Evolutionary conservation across 2,329 filamentous ascomycete genomes (phyloP), one percentile per base, ranked within the genome.

Genomic region (Trichophyton equinum): DNA sequence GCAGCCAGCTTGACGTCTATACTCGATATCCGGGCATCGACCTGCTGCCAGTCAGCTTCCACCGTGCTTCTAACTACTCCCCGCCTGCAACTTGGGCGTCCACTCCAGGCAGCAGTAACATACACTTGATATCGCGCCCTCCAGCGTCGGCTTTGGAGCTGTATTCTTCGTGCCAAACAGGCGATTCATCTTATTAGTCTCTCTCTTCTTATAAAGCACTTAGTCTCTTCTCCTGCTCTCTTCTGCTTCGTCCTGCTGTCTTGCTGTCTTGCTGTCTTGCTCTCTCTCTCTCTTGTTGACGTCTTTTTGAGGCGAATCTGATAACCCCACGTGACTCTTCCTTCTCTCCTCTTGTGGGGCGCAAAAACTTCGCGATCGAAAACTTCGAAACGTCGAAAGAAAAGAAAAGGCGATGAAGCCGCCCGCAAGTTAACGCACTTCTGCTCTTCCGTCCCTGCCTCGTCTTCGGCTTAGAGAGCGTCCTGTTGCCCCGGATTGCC

Each of bases 1-100:
- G 90, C 87, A 63, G 91, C 88, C 69, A 97, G 88, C 73, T 97
- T 96, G 64, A 96, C 91, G 77, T 97, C 94, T 78, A 96, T 86
- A 65, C 83, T 86, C 71, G 90, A 85, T 73, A 96, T 84, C 57
- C 91, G 85, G 63, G 84, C 83, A 78, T 96, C 91, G 71, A 88
- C 82, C 85, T 88, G 36, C 30, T n/a, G 8, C 33, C 40, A 58
- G 60, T 13, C 36, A 51, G 57, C 38, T 47, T 47, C 18, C 18
- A 3, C 42, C 8, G n/a, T 7, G 4, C n/a, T 47, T 20, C n/a
- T 13, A 27, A 1, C 15, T 13, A 15, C n/a, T 13, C 13, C 40
- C 0, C 18, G 13, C 1, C 38, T 42, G 11, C 38, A 36, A 44
- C 30, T 11, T 38, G 57, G 53, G 20, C 15, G 22, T 59, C 27